Base-by-base conservation (phyloP, 78 protist genomes). In the Protostelium mycophagum region DNA sequence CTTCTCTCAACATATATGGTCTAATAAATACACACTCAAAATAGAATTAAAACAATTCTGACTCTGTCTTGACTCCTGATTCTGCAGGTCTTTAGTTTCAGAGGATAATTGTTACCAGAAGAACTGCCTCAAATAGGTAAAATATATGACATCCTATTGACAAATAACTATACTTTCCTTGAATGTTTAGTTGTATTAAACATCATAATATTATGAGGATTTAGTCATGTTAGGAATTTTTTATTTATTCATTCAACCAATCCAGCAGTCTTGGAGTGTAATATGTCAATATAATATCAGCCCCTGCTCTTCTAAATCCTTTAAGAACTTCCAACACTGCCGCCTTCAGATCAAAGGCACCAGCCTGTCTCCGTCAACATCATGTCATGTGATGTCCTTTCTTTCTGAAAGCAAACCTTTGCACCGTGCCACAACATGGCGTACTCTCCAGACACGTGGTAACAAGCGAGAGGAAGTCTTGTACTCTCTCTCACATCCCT, bases 371-470 rank as follows among this genome's bases (percentile, higher is more conserved):
- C n/a, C n/a, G n/a, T n/a, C n/a, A n/a, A n/a, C n/a, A n/a, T n/a
- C n/a, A n/a, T n/a, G n/a, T n/a, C n/a, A n/a, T n/a, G n/a, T n/a
- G n/a, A n/a, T n/a, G n/a, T n/a, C n/a, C n/a, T n/a, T n/a, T n/a
- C n/a, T n/a, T n/a, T n/a, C n/a, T n/a, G n/a, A n/a, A n/a, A n/a
- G n/a, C n/a, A n/a, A n/a, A n/a, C n/a, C 0, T n/a, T 87, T 29
- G 97, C 95, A 0, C 93, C 96, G 38, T 93, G 96, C 28, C 84
- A 87, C 28, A 97, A 83, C 96, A 95, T 93, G 0, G 97, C 96
- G 38, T 88, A 97, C 89, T 97, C 98, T 37, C 98, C 98, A 51
- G 94, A 89, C 9, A 97, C 98, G 73, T 96, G 98, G 84, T 96
- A 96, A 51, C 93, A 91, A 16, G 94, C 89, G 31, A 96, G 84